Evolutionary conservation across 2,329 filamentous ascomycete species (phyloP), one percentile per base, ranked within the genome.

Genomic region (Aspergillus sp.): DNA sequence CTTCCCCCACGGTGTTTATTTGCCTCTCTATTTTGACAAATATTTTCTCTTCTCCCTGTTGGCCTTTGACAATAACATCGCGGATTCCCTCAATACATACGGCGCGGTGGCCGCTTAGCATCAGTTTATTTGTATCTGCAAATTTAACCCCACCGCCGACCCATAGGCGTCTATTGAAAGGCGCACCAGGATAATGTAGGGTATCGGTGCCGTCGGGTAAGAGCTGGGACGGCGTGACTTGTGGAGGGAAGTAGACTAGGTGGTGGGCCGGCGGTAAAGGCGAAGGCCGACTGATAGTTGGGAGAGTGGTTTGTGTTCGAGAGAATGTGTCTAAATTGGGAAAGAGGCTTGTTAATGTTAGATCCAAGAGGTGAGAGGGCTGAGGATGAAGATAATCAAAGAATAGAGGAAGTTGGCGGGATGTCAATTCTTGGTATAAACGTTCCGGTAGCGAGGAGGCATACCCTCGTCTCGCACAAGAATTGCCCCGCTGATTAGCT

Each of bases 161-260:
- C 95, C 95, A 99, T 78, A 99, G 86, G 17, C 95, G 86, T 21
- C 90, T 84, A 51, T 82, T 82, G 71, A 90, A 96, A 1, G 87
- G 86, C 4, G 71, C 70, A 2, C 89, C 90, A 0, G 93, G 93
- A 23, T 82, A 87, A 70, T 96, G 91, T 53, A 88, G 80, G 4
- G 84, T 79, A 71, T 98, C 93, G 1, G 93, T 96, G 57, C 95
- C 93, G 76, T 99, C 95, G 1, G 86, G 79, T 17, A 91, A 82
- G 44, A 98, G 83, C 35, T 79, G 66, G 7, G 82, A 84, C 14
- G 84, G 77, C 1, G 83, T 79, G 17, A 88, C 78, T 61, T 86
- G 84, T 11, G 89, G 84, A 58, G 92, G 91, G 76, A 96, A 97
- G 78, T 96, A 96, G 63, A 93, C 86, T 37, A 96, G 81, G 73